Evolutionary conservation across 2,329 filamentous ascomycete species (phyloP).

Genomic region (Orbilia ellipsospora): DNA sequence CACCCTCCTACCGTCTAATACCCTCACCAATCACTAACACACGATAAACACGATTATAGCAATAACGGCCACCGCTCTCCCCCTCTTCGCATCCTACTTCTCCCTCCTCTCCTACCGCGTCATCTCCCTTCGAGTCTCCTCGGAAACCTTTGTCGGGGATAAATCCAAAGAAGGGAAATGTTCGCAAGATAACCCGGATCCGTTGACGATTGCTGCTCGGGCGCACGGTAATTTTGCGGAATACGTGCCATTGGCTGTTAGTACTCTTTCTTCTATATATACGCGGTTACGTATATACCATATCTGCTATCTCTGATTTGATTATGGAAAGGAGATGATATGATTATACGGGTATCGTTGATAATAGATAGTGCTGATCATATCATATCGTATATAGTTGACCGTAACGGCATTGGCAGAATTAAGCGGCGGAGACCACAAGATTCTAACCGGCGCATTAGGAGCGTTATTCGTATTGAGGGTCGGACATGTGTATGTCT

Average conservation of each 20-base stretch:
- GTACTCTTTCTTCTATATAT: not conserved
- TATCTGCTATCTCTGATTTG: too few species aligned
- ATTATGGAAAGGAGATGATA: too few species aligned
- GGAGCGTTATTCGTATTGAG: conserved; percentile 36
- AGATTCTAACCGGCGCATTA: conserved; percentile 21
- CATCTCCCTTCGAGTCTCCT: conserved; percentile 30
- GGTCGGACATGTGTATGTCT: conserved; percentile 48
- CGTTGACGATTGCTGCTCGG: conserved; percentile 27
- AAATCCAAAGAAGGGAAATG: conserved; percentile 22
- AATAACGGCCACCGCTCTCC: conserved; percentile 41
- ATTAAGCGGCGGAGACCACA: conserved; percentile 32
- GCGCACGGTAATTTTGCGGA: conserved; percentile 46
- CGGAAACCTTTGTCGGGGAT: conserved; percentile 37
- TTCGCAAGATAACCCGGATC: conserved; percentile 25
- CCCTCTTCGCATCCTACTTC: conserved; percentile 39
- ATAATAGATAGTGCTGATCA: not conserved
- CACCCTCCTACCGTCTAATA: not conserved
- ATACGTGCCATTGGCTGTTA: conserved; percentile 45
- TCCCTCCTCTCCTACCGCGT: conserved; percentile 48
- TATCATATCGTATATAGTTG: conserved; percentile 19
- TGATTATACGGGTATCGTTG: too few species aligned
- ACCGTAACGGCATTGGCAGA: conserved; percentile 34
- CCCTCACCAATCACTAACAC: not conserved
- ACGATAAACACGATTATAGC: conserved; percentile 11
- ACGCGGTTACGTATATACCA: not conserved